phyloP scores from a whole-genome alignment of 805 yeast species.

The Yarrowia sp. region DNA sequence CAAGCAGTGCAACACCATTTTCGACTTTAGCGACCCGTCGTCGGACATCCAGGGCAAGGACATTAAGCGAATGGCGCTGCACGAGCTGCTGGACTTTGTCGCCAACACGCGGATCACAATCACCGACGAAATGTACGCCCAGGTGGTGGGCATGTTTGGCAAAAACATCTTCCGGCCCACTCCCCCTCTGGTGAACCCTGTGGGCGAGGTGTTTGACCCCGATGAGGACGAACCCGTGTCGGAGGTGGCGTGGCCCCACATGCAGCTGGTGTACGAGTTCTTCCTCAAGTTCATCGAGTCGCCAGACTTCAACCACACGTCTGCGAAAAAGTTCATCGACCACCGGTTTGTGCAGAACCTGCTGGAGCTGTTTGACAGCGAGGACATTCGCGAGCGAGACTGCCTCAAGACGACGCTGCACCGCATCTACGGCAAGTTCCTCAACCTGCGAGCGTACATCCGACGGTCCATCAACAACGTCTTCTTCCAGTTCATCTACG shows the following conservation, averaged over 20 bases:
- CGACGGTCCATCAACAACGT: slow-evolving; percentile 89
- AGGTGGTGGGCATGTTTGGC: slow-evolving; percentile 86
- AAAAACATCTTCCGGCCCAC: slow-evolving; percentile 89
- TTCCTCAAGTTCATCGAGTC: slow-evolving; percentile 89
- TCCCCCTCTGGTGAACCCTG: slow-evolving; percentile 97
- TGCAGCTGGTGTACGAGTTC: slow-evolving; percentile 94
- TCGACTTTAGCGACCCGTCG: slow-evolving; percentile 92
- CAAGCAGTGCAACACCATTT: slow-evolving; percentile 91
- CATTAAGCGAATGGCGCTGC: slow-evolving; percentile 78
- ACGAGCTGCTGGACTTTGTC: slow-evolving; percentile 85
- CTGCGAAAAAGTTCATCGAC: slow-evolving; percentile 91
- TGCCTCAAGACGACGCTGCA: slow-evolving; percentile 92
- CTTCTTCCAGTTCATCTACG: slow-evolving; percentile 88
- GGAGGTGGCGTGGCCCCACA: slow-evolving; percentile 98
- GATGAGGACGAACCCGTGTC: slow-evolving; percentile 98
- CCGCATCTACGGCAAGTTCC: slow-evolving; percentile 91
- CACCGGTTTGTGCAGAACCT: slow-evolving; percentile 79
- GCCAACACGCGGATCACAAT: slow-evolving; percentile 77
- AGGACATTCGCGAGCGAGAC: slow-evolving; percentile 95
- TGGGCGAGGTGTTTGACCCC: slow-evolving; percentile 94
- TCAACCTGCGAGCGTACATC: slow-evolving; percentile 84
- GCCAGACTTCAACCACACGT: slow-evolving; percentile 88
- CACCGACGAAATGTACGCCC: slow-evolving; percentile 86
- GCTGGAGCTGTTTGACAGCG: slow-evolving; percentile 89
- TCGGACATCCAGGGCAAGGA: slow-evolving; percentile 91